Evolutionary conservation across 2,329 filamentous ascomycete species (phyloP).

Genomic region (Penicillium sp.): DNA sequence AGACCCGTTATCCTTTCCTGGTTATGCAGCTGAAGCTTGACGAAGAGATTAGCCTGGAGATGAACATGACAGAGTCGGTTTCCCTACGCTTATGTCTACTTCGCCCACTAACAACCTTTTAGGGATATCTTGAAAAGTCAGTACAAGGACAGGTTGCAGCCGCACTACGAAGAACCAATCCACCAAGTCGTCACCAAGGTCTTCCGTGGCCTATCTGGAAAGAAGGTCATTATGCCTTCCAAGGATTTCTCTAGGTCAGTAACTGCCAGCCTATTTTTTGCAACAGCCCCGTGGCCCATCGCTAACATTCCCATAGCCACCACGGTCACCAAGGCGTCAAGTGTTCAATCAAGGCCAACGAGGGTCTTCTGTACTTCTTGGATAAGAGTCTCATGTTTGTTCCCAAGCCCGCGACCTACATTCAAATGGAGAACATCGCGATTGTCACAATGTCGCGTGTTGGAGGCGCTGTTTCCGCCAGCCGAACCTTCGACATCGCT

Average conservation of each 20-base stretch:
- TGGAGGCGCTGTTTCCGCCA: slow-evolving; percentile 86
- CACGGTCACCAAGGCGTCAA: slow-evolving; percentile 94
- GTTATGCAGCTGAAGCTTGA: slow-evolving; percentile 99
- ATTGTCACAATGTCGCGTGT: slow-evolving; percentile 95
- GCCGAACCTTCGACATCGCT: slow-evolving; percentile 95
- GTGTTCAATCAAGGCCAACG: slow-evolving; percentile 99
- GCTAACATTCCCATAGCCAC: slow-evolving; percentile 54
- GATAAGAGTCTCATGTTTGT: slow-evolving; percentile 99
- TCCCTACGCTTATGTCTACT: neutral
- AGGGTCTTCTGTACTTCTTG: slow-evolving; percentile 93
- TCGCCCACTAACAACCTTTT: slow-evolving; percentile 14
- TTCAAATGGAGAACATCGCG: slow-evolving; percentile 88
- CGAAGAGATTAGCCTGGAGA: slow-evolving; percentile 91
- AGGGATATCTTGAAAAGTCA: slow-evolving; percentile 74
- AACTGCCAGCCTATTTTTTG: neutral
- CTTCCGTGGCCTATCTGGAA: slow-evolving; percentile 89
- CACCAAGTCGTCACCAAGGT: slow-evolving; percentile 93
- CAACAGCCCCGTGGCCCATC: slow-evolving; percentile 16
- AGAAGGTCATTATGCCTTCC: slow-evolving; percentile 90
- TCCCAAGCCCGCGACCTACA: slow-evolving; percentile 95
- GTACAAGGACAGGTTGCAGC: slow-evolving; percentile 85
- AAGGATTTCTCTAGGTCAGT: slow-evolving; percentile 78
- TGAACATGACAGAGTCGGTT: slow-evolving; percentile 81
- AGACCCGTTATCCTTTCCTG: slow-evolving; percentile 95
- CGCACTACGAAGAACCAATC: slow-evolving; percentile 90